Percentiles rank a stretch among this genome's conserved stretches.
Evolutionary conservation across 768 basidiomycete genomes (phyloP).

Genomic region (Tulasnella sp.): DNA sequence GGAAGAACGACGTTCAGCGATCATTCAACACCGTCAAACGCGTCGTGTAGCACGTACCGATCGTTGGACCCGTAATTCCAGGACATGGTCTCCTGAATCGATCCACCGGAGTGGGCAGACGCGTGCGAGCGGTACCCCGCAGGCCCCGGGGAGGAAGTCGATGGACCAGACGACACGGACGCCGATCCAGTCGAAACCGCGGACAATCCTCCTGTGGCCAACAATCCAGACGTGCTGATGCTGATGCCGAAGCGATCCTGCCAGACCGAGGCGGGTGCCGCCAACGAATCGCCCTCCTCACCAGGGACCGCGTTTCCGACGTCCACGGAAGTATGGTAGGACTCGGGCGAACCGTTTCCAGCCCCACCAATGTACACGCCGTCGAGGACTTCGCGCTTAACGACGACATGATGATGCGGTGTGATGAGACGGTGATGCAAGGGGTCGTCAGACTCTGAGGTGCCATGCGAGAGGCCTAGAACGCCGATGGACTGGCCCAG

Average conservation of each 20-base stretch:
- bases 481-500: background rate
- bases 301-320: background rate
- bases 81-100: background rate
- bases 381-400: background rate
- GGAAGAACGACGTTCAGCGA: background rate
- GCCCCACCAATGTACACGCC: background rate
- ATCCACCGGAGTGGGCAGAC: background rate
- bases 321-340: background rate
- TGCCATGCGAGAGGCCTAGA: background rate
- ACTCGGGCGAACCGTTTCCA: background rate
- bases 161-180: background rate
- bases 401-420: background rate
- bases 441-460: background rate
- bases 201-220: background rate
- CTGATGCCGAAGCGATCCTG: background rate
- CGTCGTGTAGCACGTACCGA: background rate
- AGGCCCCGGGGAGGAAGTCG: background rate
- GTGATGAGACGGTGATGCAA: background rate
- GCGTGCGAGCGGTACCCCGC: background rate
- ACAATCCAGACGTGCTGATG: background rate
- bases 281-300: too few relatives aligned
- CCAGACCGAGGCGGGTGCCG: background rate
- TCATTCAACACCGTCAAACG: background rate
- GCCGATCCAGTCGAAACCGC: background rate
- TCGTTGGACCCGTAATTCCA: background rate